Base-by-base conservation (phyloP, 306 rosid genomes). In the Rosa lucieae region DNA sequence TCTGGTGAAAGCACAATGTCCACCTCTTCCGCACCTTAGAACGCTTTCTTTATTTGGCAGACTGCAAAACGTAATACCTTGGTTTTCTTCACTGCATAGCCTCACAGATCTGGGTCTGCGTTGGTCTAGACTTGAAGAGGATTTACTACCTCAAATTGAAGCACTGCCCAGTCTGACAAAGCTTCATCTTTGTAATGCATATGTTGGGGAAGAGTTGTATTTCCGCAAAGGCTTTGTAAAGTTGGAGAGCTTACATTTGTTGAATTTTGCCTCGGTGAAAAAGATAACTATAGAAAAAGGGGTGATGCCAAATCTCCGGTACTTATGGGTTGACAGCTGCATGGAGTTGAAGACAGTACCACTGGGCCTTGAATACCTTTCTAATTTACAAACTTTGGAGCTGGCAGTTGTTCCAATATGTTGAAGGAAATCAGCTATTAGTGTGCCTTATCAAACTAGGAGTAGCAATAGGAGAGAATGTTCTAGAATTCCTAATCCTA, bases 331-430 rank as follows among this genome's bases (percentile, higher is more conserved):
- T 47, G 0, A 0, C 0, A 7, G 4, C 0, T 56, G 61, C 51
- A 72, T 29, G 9, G 11, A 61, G 1, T 62, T 79, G 39, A 46
- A 20, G 65, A 29, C 65, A 61, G 3, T 79, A 40, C 77, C 82
- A 13, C 44, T 15, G 0, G 77, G 82, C 5, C 32, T 72, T 61
- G 82, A 79, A 48, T 21, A 32, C 55, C 77, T 55, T 10, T 6
- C 62, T 6, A 61, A 48, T 59, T 51, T 71, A 7, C 49, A 48
- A 47, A 3, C 0, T 1, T 44, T 72, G 58, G 5, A 7, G 0
- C 18, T 72, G 43, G 0, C 0, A 21, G 0, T 0, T 8, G 26
- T 47, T 21, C 75, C 75, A n/a, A n/a, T n/a, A n/a, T n/a, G n/a
- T n/a, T n/a, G n/a, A n/a, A n/a, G n/a, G n/a, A n/a, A n/a, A n/a